Evolutionary conservation across 2,329 filamentous ascomycete genomes (phyloP), one percentile per base, ranked within the genome.

Genomic region (Fusarium verrucosum): DNA sequence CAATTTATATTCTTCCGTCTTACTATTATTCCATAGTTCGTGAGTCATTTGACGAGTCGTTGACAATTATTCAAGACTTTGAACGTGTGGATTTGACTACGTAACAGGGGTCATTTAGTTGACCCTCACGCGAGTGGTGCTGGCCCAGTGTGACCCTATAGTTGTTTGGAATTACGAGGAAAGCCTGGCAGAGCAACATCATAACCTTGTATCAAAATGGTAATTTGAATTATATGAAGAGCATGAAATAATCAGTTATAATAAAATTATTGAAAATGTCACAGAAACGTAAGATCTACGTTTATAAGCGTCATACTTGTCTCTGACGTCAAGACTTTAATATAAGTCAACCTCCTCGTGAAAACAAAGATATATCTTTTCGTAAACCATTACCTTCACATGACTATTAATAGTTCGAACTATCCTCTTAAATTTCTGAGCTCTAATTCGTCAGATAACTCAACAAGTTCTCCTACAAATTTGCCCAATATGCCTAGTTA

Each of bases 261-360:
- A n/a, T n/a, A n/a, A n/a, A n/a, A n/a, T n/a, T n/a, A n/a, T 8
- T n/a, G 14, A 16, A 16, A 3, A 4, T 10, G 7, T 19, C n/a
- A 17, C 7, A 20, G n/a, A 3, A 17, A 20, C 33, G 41, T 38
- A 51, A 65, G 36, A 19, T 11, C 30, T 43, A 51, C 49, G 55
- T 51, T 2, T 17, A 28, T 20, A 17, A 32, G 17, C 45, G 38
- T 51, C 44, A 47, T 36, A 55, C 4, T 7, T n/a, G 5, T 4
- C 5, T n/a, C 55, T 65, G 54, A 61, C 60, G 61, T 65, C 62
- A 65, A 11, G 16, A 49, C 45, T 26, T 7, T 38, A 7, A 4
- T 26, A 13, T 10, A 19, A 2, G 0, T 19, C 8, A 2, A 28
- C 11, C 5, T 35, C 3, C 8, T 7, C 54, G n/a, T 17, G 8